Conservation (phyloP, 1,284 basidiomycete species). For the Leccinum insolens region DNA sequence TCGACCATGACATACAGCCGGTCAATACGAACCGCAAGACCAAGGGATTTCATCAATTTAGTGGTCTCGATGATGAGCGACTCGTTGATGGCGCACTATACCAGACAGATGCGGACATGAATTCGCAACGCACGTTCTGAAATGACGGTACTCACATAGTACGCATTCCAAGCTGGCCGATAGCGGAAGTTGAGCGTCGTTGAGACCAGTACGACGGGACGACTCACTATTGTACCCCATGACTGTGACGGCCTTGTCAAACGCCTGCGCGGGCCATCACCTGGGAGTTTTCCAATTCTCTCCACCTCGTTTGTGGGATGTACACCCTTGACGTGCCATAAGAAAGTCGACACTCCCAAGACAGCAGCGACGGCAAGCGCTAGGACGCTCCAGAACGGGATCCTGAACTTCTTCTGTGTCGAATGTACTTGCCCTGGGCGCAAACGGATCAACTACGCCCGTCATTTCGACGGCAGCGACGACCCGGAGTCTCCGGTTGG, state of each 20-base stretch:
- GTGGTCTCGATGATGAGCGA: conserved; percentile 50
- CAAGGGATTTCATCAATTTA: conserved; percentile 47
- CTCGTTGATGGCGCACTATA: conserved; percentile 59
- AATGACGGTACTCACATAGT: conserved; percentile 41
- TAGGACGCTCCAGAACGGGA: conserved; percentile 15
- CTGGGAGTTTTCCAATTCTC: conserved; percentile 31
- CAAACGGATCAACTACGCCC: background rate
- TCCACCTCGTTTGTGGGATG: conserved; percentile 7
- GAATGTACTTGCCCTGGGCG: conserved; percentile 8
- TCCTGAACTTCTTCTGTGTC: conserved; percentile 5
- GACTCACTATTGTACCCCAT: conserved; percentile 38
- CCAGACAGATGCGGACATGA: background rate
- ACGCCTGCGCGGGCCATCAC: background rate
- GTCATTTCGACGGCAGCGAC: background rate
- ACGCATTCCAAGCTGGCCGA: conserved; percentile 60
- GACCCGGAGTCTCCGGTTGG: background rate
- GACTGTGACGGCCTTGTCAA: conserved; percentile 21
- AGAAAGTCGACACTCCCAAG: conserved; percentile 20
- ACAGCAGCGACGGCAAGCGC: conserved; percentile 21
- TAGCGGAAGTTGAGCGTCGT: conserved; percentile 10
- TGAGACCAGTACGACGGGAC: background rate
- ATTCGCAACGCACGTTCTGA: background rate
- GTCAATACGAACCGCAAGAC: conserved; percentile 43
- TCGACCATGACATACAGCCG: background rate
- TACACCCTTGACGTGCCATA: conserved; percentile 13